Percentiles rank a stretch among this genome's conserved stretches.
Evolutionary conservation across 768 basidiomycete genomes (phyloP).

Genomic region (Mrakia frigida): DNA sequence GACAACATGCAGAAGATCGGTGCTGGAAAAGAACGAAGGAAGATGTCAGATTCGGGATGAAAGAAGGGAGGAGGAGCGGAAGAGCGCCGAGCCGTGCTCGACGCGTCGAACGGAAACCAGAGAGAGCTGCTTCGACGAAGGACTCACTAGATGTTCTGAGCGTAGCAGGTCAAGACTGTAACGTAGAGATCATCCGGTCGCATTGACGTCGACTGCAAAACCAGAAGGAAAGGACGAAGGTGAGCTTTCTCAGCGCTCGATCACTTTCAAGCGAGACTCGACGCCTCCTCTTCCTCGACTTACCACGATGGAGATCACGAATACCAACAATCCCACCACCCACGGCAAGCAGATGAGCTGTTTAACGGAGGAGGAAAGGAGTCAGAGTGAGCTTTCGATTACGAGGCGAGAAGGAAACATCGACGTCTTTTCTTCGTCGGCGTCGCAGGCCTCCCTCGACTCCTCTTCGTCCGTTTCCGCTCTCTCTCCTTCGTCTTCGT

Average conservation of each 20-base stretch:
- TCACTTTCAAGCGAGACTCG: neutral
- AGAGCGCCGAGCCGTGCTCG: neutral
- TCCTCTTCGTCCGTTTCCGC: no score
- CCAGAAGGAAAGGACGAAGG: neutral
- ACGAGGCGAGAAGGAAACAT: no score
- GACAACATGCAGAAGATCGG: neutral
- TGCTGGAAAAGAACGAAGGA: neutral
- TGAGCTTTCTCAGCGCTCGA: neutral
- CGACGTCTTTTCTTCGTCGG: no score
- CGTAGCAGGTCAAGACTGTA: neutral
- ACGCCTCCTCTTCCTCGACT: neutral
- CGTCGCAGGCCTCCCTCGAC: no score
- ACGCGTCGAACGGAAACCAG: neutral
- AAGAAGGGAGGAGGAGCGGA: neutral
- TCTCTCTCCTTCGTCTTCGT: no score
- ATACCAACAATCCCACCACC: neutral
- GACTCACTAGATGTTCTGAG: neutral
- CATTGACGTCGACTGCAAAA: neutral
- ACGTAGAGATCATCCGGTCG: neutral
- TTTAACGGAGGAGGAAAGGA: neutral
- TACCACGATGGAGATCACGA: neutral
- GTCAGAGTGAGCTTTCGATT: no score
- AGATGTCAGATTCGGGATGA: neutral
- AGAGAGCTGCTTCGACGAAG: neutral
- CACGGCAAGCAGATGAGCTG: neutral